Evolutionary conservation across 768 basidiomycete genomes (phyloP).

Genomic region (Hemileccinum rubropunctum): DNA sequence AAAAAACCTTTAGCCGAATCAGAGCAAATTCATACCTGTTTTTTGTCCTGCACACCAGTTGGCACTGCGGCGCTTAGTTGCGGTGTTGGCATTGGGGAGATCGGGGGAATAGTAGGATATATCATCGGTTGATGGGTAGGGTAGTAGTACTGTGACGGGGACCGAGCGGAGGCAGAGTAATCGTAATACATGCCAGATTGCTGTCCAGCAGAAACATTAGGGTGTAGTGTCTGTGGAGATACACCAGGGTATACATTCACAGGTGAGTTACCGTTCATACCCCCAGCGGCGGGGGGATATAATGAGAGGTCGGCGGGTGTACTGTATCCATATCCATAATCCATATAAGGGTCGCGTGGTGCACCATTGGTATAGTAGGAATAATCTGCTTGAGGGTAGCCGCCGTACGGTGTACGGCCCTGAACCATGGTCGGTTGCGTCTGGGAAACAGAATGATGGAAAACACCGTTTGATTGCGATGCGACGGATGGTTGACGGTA

Average conservation of each 20-base stretch:
- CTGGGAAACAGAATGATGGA: slow-evolving; percentile 33
- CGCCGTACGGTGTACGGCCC: slow-evolving; percentile 45
- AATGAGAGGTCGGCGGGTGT: slow-evolving; percentile 46
- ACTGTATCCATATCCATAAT: slow-evolving; percentile 59
- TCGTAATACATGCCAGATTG: slow-evolving; percentile 61
- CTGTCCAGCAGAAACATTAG: slow-evolving; percentile 40
- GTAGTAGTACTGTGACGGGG: slow-evolving; percentile 61
- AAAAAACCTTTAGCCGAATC: not conserved
- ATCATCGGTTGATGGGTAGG: slow-evolving; percentile 56
- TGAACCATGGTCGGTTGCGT: slow-evolving; percentile 44
- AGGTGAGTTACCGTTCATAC: slow-evolving; percentile 42
- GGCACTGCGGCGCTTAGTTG: slow-evolving; percentile 43
- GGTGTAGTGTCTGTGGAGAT: slow-evolving; percentile 41
- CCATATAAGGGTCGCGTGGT: slow-evolving; percentile 48
- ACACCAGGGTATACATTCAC: slow-evolving; percentile 50
- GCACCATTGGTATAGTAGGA: slow-evolving; percentile 55
- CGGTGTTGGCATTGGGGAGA: slow-evolving; percentile 53
- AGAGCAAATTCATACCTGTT: slow-evolving; percentile 45
- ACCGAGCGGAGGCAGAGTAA: slow-evolving; percentile 46
- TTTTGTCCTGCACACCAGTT: slow-evolving; percentile 49
- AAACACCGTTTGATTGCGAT: slow-evolving; percentile 29
- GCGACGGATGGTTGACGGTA: slow-evolving; percentile 37
- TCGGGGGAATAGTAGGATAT: slow-evolving; percentile 50
- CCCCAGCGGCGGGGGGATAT: slow-evolving; percentile 45
- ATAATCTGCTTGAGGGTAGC: slow-evolving; percentile 57